phyloP scores from a whole-genome alignment of 768 basidiomycete species.

The Dacryopinax spathularia region DNA sequence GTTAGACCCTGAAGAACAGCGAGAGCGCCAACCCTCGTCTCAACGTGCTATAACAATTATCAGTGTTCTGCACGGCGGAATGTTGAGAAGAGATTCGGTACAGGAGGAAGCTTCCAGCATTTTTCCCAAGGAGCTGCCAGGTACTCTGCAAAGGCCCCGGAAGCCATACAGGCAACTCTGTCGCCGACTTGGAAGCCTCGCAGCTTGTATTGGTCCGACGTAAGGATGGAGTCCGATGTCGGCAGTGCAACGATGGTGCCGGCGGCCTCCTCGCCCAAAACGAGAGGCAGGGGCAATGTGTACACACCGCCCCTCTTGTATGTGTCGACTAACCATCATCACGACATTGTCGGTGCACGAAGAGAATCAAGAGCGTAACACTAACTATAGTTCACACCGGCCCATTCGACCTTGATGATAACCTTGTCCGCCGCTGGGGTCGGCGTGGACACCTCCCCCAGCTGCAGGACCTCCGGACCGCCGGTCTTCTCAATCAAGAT shows the following conservation, averaged over 20 bases:
- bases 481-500: constrained; percentile 61
- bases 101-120: constrained; percentile 47
- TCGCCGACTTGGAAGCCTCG: constrained; percentile 54
- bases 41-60: constrained; percentile 21
- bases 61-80: neutral
- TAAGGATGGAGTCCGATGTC: constrained; percentile 43
- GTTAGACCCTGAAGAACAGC: constrained; percentile 64
- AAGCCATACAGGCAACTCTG: constrained; percentile 33
- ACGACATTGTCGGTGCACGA: neutral
- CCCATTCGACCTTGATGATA: constrained; percentile 47
- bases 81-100: constrained; percentile 9
- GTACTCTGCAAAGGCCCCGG: constrained; percentile 51
- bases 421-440: constrained; percentile 45
- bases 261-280: constrained; percentile 63
- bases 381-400: constrained; percentile 68
- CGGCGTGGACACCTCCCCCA: constrained; percentile 48
- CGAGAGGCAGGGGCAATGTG: constrained; percentile 40
- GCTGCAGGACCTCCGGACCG: constrained; percentile 52
- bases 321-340: constrained; percentile 35
- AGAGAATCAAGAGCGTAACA: neutral
- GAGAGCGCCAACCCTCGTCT: constrained; percentile 51
- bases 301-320: constrained; percentile 52
- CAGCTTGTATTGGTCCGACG: constrained; percentile 47
- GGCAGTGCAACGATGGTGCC: constrained; percentile 68
- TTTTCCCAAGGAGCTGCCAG: constrained; percentile 47